Base-by-base conservation (phyloP, 371 early-diverging fungal genomes). In the Choanephora cucurbitarum region DNA sequence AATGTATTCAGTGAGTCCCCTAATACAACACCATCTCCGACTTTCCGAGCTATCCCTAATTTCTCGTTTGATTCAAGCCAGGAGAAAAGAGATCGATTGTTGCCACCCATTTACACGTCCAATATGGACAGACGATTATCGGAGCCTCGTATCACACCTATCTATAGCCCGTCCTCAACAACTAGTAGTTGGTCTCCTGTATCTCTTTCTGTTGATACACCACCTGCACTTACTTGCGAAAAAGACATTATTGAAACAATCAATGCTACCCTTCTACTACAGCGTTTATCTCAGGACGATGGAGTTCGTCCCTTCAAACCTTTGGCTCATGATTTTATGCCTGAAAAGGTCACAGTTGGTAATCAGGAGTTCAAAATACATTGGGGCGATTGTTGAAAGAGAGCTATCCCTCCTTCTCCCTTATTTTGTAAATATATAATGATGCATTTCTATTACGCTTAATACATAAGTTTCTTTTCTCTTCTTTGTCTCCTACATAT, bases 271-370 rank as follows among this genome's bases (percentile, higher is more conserved):
- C 67, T 78, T 18, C 58, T 69, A 2, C 68, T 81, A 9, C 78
- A 78, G 44, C 58, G 72, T 5, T 59, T 81, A 52, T 81, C 81
- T 0, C 77, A 74, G 53, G 81, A 80, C 43, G 78, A 76, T 52
- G 81, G 81, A 3, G 56, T 58, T 15, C 62, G 79, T 10, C 79
- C 79, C 2, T 70, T 65, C 19, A 50, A 52, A n/a, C 62, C 66
- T 3, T 45, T 60, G 45, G 46, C 55, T 28, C 44, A 41, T 10
- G 42, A 44, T 18, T 55, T 40, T 14, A 55, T 69, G 14, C 69
- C 69, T 6, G 62, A 55, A 7, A 60, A 60, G 41, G 65, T 69
- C 14, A 52, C 58, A 42, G 66, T 62, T 23, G 66, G 61, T n/a
- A 55, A 61, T 28, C 61, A 68, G 51, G 65, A 60, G 51, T 64